These are phyloP conservation scores for Phlyctochytrium bullatum DNA, from an alignment of 192 early-diverging fungal species.

Conservation along the genomic window DNA sequence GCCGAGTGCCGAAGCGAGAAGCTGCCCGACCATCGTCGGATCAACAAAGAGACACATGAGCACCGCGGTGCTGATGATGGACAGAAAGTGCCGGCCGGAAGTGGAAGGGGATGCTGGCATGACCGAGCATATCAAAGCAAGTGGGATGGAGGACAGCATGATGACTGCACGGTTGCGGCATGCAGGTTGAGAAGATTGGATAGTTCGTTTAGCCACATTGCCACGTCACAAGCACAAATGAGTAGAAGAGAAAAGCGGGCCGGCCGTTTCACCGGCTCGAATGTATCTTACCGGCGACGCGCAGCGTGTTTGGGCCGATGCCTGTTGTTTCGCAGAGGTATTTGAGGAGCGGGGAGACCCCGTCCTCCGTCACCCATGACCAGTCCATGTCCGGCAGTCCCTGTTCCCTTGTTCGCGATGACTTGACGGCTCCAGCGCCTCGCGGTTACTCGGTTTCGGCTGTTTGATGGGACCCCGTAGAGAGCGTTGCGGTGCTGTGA, in stretches of 20 bases:
- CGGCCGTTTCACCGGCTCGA: too few relatives aligned
- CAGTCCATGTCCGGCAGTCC: too few relatives aligned
- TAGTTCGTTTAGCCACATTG: background rate
- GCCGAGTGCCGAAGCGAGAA: background rate
- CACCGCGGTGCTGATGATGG: background rate
- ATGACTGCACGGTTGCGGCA: conserved; percentile 7
- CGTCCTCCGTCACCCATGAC: too few relatives aligned
- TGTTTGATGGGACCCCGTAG: too few relatives aligned
- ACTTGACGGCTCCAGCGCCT: too few relatives aligned
- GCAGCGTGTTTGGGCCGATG: conserved; percentile 1
- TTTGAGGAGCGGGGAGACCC: too few relatives aligned
- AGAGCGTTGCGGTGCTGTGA: too few relatives aligned
- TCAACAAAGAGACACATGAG: background rate
- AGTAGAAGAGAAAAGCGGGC: background rate
- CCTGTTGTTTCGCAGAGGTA: background rate
- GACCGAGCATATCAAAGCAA: background rate
- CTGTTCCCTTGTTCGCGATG: too few relatives aligned
- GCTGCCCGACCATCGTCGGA: background rate
- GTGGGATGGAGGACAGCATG: conserved; percentile 6
- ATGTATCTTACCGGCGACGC: background rate
- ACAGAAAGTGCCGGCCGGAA: background rate
- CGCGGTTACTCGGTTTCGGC: too few relatives aligned
- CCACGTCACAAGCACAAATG: background rate
- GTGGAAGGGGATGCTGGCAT: background rate
- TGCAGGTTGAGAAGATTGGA: too few relatives aligned